phyloP scores from a whole-genome alignment of 164 flowering plant species.

The Magnolia kwangsiensis region DNA sequence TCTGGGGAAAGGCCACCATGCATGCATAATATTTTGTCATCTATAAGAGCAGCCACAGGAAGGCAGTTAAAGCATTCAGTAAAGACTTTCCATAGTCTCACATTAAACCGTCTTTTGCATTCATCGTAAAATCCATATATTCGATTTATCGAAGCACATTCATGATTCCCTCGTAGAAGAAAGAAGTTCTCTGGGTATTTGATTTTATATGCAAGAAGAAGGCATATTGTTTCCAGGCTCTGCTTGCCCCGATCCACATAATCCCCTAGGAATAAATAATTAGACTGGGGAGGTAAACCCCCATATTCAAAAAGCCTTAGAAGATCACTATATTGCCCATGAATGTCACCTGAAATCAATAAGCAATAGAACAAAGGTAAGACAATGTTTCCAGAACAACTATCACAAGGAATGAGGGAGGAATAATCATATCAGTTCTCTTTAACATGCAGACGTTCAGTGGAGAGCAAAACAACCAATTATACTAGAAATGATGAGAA shows the following conservation, averaged over 20 bases:
- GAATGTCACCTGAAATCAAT: slow-evolving; percentile 66
- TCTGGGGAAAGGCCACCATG: slow-evolving; percentile 95
- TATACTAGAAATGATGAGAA: background rate
- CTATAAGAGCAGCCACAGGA: slow-evolving; percentile 83
- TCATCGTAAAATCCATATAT: slow-evolving; percentile 90
- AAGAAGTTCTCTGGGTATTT: slow-evolving; percentile 81
- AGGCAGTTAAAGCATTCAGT: slow-evolving; percentile 82
- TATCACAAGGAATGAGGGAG: background rate
- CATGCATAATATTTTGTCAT: slow-evolving; percentile 86
- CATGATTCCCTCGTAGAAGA: slow-evolving; percentile 78
- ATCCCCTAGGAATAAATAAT: slow-evolving; percentile 77
- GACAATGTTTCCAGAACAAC: background rate
- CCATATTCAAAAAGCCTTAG: slow-evolving; percentile 79
- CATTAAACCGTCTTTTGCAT: slow-evolving; percentile 79
- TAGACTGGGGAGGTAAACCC: slow-evolving; percentile 73
- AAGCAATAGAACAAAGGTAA: background rate
- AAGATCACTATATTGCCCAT: slow-evolving; percentile 80
- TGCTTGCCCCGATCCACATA: slow-evolving; percentile 90
- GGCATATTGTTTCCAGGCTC: slow-evolving; percentile 81
- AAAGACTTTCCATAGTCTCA: slow-evolving; percentile 71
- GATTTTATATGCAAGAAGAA: slow-evolving; percentile 75
- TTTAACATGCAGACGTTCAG: background rate
- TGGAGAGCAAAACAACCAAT: background rate
- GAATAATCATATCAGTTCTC: background rate
- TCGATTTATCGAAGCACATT: slow-evolving; percentile 77